Conservation (phyloP, 495 filamentous ascomycete genomes). For the Collariella sp. region DNA sequence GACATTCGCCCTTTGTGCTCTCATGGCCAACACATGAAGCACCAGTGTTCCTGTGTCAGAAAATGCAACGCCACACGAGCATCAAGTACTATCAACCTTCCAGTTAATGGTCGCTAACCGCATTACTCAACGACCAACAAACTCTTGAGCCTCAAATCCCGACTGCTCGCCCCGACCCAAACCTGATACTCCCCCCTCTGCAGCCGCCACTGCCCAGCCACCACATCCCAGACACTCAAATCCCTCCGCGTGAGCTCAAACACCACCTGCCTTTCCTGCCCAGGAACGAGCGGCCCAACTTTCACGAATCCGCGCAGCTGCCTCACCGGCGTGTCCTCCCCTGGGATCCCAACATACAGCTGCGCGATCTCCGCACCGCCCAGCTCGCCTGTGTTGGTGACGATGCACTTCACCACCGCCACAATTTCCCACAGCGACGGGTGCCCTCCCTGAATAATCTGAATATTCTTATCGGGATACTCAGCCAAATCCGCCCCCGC, state of each 20-base stretch:
- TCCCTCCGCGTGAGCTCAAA: constrained; percentile 49
- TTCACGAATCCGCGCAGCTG: constrained; percentile 53
- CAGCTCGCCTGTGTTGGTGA: constrained; percentile 60
- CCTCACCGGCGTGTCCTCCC: constrained; percentile 31
- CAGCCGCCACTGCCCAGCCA: constrained; percentile 77
- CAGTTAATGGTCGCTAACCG: not conserved
- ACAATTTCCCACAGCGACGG: constrained; percentile 61
- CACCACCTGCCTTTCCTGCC: constrained; percentile 30
- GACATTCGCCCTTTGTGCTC: too few relatives aligned
- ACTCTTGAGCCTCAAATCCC: constrained; percentile 34
- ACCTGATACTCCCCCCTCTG: constrained; percentile 35
- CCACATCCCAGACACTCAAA: constrained; percentile 70
- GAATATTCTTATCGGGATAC: constrained; percentile 9
- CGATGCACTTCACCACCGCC: constrained; percentile 43
- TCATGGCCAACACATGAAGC: too few relatives aligned
- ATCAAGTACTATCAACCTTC: not conserved
- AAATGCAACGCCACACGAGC: too few relatives aligned
- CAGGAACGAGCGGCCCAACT: constrained; percentile 33
- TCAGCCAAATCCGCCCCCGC: not conserved
- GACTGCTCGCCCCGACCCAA: constrained; percentile 41
- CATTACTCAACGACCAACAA: constrained; percentile 11
- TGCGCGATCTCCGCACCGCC: constrained; percentile 51
- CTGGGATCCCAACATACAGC: constrained; percentile 48
- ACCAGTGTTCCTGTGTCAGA: too few relatives aligned
- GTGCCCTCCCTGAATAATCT: constrained; percentile 52